phyloP scores from a whole-genome alignment of 495 filamentous ascomycete species.

The Aspergillus bridgeri region DNA sequence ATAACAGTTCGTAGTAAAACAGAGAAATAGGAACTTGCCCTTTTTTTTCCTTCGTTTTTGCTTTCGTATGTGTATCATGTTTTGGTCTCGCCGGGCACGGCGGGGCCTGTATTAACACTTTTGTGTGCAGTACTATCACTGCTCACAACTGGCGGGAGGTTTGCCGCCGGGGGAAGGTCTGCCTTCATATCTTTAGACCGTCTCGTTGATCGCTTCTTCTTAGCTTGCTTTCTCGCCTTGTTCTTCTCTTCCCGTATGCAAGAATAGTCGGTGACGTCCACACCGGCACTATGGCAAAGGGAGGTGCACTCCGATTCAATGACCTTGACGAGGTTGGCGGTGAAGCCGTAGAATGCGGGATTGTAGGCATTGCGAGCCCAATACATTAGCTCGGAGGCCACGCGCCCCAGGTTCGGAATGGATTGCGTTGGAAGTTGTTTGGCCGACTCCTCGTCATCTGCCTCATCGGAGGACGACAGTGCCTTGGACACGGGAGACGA shows the following conservation, averaged over 20 bases:
- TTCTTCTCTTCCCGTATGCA: constrained; percentile 19
- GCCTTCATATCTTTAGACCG: not conserved
- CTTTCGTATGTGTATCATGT: not conserved
- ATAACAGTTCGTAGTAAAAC: not conserved
- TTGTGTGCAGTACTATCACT: not conserved
- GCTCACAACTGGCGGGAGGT: not conserved
- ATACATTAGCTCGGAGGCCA: constrained; percentile 44
- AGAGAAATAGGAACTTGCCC: not conserved
- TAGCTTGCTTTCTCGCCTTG: constrained; percentile 13
- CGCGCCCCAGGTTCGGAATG: constrained; percentile 39
- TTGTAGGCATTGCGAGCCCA: constrained; percentile 49
- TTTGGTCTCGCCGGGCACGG: not conserved
- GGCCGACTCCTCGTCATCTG: constrained; percentile 25
- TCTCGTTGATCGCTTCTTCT: constrained; percentile 12
- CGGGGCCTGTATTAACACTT: not conserved
- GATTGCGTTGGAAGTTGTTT: constrained; percentile 20
- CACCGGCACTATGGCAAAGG: constrained; percentile 35
- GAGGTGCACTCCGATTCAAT: constrained; percentile 42
- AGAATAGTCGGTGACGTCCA: constrained; percentile 37
- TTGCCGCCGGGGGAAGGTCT: not conserved
- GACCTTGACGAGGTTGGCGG: constrained; percentile 32
- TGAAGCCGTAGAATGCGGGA: constrained; percentile 46
- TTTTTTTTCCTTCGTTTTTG: not conserved
- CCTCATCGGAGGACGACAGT: constrained; percentile 28
- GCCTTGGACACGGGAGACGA: constrained; percentile 16